Conservation (phyloP, 2,329 filamentous ascomycete species). For the Botryotinia narcissicola region DNA sequence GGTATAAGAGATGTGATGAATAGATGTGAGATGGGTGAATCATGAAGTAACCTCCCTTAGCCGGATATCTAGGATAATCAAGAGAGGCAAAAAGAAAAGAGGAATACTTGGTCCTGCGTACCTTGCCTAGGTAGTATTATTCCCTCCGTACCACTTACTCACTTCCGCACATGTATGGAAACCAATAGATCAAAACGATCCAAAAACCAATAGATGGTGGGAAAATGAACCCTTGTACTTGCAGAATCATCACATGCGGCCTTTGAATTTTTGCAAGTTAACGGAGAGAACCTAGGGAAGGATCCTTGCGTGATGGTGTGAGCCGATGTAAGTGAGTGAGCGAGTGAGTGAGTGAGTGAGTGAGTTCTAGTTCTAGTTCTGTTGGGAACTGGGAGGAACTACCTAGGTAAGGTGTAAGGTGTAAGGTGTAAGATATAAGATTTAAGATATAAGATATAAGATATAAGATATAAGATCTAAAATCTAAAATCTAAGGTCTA, state of each 20-base stretch:
- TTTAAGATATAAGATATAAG: too few species aligned
- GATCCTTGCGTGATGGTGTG: conserved; percentile 9
- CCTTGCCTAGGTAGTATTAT: not conserved
- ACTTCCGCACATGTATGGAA: conserved; percentile 3
- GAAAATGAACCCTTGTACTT: conserved; percentile 23
- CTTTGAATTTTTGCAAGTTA: not conserved
- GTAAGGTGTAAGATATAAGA: not conserved
- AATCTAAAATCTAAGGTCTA: too few species aligned
- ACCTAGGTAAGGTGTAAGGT: too few species aligned
- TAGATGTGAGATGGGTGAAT: not conserved
- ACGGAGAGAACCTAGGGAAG: not conserved
- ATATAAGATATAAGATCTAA: too few species aligned
- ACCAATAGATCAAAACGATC: not conserved
- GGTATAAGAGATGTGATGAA: not conserved
- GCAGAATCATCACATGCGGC: conserved; percentile 24
- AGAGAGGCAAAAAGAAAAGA: not conserved
- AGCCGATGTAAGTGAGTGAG: not conserved
- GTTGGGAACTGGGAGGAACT: not conserved
- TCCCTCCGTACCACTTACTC: conserved; percentile 1
- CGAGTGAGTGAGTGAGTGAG: not conserved
- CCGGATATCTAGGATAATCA: conserved; percentile 1
- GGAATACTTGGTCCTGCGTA: conserved; percentile 5
- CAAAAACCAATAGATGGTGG: conserved; percentile 6
- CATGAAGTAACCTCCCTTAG: not conserved
- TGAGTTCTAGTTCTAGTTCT: not conserved